Percentiles rank a stretch among this genome's conserved stretches.
These are phyloP conservation scores for Calonectria crousiana DNA, from an alignment of 2,329 filamentous ascomycete genomes.

Conservation along the genomic window DNA sequence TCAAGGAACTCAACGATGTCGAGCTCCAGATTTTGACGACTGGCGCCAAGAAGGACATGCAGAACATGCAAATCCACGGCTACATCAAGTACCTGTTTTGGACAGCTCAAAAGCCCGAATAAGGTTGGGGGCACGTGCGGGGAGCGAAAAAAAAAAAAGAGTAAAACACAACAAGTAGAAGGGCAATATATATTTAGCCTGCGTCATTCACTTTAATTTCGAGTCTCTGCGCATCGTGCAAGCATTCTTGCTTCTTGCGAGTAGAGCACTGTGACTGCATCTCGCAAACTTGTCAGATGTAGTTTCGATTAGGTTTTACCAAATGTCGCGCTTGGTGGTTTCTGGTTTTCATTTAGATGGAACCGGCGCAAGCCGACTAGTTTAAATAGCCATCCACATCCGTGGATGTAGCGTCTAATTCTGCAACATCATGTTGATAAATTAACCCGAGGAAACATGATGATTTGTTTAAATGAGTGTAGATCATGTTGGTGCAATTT, in stretches of 20 bases:
- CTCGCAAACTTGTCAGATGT: not conserved
- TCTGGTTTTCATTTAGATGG: not conserved
- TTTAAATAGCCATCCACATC: not conserved
- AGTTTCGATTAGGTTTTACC: not conserved
- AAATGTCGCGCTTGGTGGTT: not conserved
- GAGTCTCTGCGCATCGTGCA: not conserved
- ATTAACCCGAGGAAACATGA: not conserved
- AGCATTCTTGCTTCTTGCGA: not conserved
- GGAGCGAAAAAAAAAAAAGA: not conserved
- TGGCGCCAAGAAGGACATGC: constrained; percentile 29
- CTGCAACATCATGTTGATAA: not conserved
- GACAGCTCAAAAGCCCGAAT: constrained; percentile 34
- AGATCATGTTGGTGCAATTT: not conserved
- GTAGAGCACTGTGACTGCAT: not conserved
- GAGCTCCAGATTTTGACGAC: constrained; percentile 35
- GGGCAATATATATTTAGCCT: not conserved
- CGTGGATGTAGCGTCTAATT: not conserved
- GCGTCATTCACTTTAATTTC: not conserved
- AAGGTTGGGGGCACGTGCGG: not conserved
- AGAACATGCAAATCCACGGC: constrained; percentile 25
- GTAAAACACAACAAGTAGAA: not conserved
- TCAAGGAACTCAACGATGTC: constrained; percentile 20
- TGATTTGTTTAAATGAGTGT: not conserved
- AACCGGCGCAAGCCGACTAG: not conserved
- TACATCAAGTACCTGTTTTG: constrained; percentile 41